phyloP scores from a whole-genome alignment of 352 stramenopile genomes.

The Phytophthora cactorum region DNA sequence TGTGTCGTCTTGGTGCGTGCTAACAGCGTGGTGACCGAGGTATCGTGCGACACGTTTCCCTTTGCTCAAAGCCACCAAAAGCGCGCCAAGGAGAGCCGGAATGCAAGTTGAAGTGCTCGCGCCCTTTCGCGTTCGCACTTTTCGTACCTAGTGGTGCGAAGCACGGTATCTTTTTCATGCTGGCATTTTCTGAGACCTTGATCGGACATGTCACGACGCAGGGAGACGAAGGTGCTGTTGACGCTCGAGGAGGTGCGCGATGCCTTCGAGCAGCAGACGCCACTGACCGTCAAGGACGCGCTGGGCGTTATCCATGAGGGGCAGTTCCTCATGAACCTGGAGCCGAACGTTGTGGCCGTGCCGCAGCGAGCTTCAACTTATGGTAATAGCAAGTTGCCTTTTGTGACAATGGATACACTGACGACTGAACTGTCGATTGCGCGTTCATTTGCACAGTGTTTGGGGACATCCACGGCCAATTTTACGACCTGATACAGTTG shows the following conservation, averaged over 20 bases:
- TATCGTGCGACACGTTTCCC: slow-evolving; percentile 33
- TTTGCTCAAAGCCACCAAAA: slow-evolving; percentile 1
- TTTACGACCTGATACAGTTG: slow-evolving; percentile 76
- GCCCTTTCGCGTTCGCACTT: slow-evolving; percentile 22
- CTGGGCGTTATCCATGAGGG: slow-evolving; percentile 73
- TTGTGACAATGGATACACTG: slow-evolving; percentile 9
- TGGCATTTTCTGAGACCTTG: slow-evolving; percentile 9
- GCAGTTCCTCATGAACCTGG: slow-evolving; percentile 61
- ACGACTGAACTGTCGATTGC: slow-evolving; percentile 14
- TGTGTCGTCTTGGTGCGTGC: not conserved
- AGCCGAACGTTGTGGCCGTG: slow-evolving; percentile 70
- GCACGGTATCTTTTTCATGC: slow-evolving; percentile 8
- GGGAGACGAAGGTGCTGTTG: slow-evolving; percentile 45
- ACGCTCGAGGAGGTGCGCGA: slow-evolving; percentile 42
- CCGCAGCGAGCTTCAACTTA: slow-evolving; percentile 33
- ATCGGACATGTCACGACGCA: slow-evolving; percentile 37
- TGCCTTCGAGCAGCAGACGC: slow-evolving; percentile 68
- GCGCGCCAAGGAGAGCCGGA: slow-evolving; percentile 7
- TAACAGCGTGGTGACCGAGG: not conserved
- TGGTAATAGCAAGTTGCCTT: slow-evolving; percentile 32
- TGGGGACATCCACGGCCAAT: slow-evolving; percentile 85
- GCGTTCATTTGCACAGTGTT: slow-evolving; percentile 56
- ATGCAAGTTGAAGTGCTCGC: slow-evolving; percentile 36
- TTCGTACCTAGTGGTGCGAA: slow-evolving; percentile 17
- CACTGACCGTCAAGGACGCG: slow-evolving; percentile 61